Evolutionary conservation across 805 yeast species (phyloP).

Genomic region (Starmera quercuum): DNA sequence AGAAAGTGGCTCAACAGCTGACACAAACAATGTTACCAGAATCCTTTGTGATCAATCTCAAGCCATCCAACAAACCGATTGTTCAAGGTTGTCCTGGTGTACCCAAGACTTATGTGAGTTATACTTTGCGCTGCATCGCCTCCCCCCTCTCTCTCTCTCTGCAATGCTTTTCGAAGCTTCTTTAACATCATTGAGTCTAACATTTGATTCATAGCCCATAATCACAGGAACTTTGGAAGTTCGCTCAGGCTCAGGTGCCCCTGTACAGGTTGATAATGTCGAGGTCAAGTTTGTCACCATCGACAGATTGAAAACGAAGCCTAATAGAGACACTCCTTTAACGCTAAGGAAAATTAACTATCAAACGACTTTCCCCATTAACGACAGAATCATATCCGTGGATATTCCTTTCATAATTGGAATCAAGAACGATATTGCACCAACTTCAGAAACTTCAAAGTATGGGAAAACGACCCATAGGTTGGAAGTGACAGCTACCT

Average conservation of each 20-base stretch:
- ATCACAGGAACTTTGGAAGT: slow-evolving; percentile 49
- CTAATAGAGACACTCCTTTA: slow-evolving; percentile 24
- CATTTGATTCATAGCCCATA: slow-evolving; percentile 33
- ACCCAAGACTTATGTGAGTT: slow-evolving; percentile 41
- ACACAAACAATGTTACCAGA: slow-evolving; percentile 4
- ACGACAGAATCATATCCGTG: slow-evolving; percentile 39
- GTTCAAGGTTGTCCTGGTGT: slow-evolving; percentile 67
- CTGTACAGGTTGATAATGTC: slow-evolving; percentile 40
- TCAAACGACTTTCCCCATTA: slow-evolving; percentile 27
- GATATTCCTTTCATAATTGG: slow-evolving; percentile 56
- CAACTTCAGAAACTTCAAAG: slow-evolving; percentile 40
- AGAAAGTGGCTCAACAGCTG: too few relatives aligned
- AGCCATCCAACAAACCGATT: slow-evolving; percentile 44
- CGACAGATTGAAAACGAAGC: slow-evolving; percentile 40
- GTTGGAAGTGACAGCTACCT: slow-evolving; percentile 26
- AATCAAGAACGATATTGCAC: slow-evolving; percentile 42
- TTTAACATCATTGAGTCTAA: slow-evolving; percentile 7
- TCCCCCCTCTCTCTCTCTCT: too few relatives aligned
- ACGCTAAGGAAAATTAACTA: slow-evolving; percentile 22
- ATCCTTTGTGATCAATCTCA: slow-evolving; percentile 24
- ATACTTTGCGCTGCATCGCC: too few relatives aligned
- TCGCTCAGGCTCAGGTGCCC: slow-evolving; percentile 40
- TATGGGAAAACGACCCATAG: slow-evolving; percentile 43
- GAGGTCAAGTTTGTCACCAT: slow-evolving; percentile 40
- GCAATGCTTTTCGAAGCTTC: too few relatives aligned